Evolutionary conservation across 345 rosid species (phyloP), one percentile per base, ranked within the genome.

Genomic region (Citrus unshiu): DNA sequence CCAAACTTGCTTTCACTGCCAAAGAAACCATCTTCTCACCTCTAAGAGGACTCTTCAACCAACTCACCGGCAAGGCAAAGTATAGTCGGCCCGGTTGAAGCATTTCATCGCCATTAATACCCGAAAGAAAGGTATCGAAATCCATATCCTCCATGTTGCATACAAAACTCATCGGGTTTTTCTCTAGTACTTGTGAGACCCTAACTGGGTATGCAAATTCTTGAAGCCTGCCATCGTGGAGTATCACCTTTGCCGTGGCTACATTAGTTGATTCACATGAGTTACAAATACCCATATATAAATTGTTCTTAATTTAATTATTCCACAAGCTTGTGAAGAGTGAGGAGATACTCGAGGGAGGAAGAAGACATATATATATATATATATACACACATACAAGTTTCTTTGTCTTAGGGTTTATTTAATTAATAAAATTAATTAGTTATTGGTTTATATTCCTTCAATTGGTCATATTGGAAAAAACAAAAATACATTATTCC

Each of bases 111-210:
- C 56, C 87, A 40, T 78, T 68, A 2, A 91, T 5, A 62, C 87
- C 86, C 19, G 78, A 81, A 43, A 86, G 70, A 49, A 80, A 80
- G 68, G 56, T 83, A 49, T 87, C 87, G 18, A 87, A 83, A 29
- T 88, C 90, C 90, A 89, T 86, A 24, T 88, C 87, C 57, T 87
- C 93, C 5, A 90, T 87, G 79, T 85, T 85, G 74, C 90, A 89
- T 6, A 91, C 76, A 75, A 89, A 88, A 39, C 81, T 73, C 1
- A 72, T 18, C 0, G 93, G 90, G 62, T 82, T 81, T 74, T 77
- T 73, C 56, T 75, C 76, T 10, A 92, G 81, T 10, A 89, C 84
- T 22, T 77, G 43, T 24, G 93, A 86, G 59, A 80, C 95, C 84
- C 77, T 87, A 27, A 89, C 84, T 0, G 93, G 90, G 82, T 73